Evolutionary conservation across 2,329 filamentous ascomycete species (phyloP), one percentile per base, ranked within the genome.

Genomic region (Penicillium verrucosum): DNA sequence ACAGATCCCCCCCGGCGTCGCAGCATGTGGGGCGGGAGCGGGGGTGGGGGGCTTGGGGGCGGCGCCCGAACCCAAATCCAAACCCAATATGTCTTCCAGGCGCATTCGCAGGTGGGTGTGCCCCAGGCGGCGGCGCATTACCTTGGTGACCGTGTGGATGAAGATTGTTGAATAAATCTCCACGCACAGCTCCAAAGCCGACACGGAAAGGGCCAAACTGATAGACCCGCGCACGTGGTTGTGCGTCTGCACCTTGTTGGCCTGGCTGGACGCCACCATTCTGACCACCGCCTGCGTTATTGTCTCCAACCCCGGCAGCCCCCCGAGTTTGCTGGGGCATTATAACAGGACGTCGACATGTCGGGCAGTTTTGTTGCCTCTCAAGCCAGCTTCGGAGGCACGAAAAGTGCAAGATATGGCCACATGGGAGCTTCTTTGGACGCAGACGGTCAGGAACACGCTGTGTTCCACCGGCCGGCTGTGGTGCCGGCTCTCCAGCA

Each of bases 301-400:
- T 65, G 29, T 27, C 66, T 18, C 46, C 63, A 21, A 57, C 65
- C n/a, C 54, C 67, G 25, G 58, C 70, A 74, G 77, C 54, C 68
- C 59, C 66, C 47, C 59, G 66, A 49, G 62, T 65, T 67, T 45
- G 70, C 57, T 41, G 70, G 60, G 60, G 76, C 2, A 82, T 81
- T 37, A 91, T 78, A 16, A 96, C 94, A 16, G 93, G 87, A 49
- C 89, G 85, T 65, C 94, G 86, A 72, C 94, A 99, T 2, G 92
- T 99, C 7, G 94, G 94, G 71, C 94, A 99, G 34, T 96, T 92
- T 76, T 99, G 94, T 73, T 99, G 94, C 62, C 94, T 83, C 78
- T 99, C 94, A 29, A 99, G 82, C 94, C 94, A 99, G 73, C 92
- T 96, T 74, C 94, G 91, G 56, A 99, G 83, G 73, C 94, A 99